Base-by-base conservation (phyloP, 345 rosid genomes). In the Geranium brycei region DNA sequence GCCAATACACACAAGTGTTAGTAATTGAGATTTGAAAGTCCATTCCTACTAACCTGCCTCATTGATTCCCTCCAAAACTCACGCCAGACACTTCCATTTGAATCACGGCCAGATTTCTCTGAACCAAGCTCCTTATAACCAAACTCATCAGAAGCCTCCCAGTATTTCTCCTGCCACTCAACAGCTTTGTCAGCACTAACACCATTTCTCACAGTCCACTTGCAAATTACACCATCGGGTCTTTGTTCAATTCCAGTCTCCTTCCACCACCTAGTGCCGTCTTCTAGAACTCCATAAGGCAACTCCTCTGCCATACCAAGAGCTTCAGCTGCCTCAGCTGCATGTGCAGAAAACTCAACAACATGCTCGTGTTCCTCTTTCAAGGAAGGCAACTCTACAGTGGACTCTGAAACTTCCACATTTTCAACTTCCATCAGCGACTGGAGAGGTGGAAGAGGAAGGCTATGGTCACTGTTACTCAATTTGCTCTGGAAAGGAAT, bases 131-230 rank as follows among this genome's bases (percentile, higher is more conserved):
- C 98, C 83, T 87, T 92, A 53, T 89, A 79, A 31, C 85, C 97
- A 58, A 87, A 78, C 15, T 89, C 97, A 77, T 89, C 88, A 65
- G 98, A 72, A 74, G 97, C 98, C 76, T 92, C 97, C 98, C 98
- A 92, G 67, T 78, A 92, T 77, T 92, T 92, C 62, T 87, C 97
- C 73, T 89, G 98, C 91, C 95, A 92, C 77, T 89, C 98, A 63
- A 84, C 82, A 65, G 73, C 84, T 71, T 87, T 76, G 58, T 86
- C 86, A 56, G 85, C 87, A 76, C 90, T 86, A 32, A 89, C 90
- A 57, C 95, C 95, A 64, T 95, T 85, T 41, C 66, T 77, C 95
- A 89, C 76, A 14, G 98, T 89, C 98, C 98, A 92, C 82, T 91
- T 81, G 77, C 87, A 86, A 64, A 86, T 75, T 63, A 92, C 81